Percentiles rank a stretch among this genome's conserved stretches.
phyloP scores from a whole-genome alignment of 192 early-diverging fungal species.

The Powellomyces hirtus region DNA sequence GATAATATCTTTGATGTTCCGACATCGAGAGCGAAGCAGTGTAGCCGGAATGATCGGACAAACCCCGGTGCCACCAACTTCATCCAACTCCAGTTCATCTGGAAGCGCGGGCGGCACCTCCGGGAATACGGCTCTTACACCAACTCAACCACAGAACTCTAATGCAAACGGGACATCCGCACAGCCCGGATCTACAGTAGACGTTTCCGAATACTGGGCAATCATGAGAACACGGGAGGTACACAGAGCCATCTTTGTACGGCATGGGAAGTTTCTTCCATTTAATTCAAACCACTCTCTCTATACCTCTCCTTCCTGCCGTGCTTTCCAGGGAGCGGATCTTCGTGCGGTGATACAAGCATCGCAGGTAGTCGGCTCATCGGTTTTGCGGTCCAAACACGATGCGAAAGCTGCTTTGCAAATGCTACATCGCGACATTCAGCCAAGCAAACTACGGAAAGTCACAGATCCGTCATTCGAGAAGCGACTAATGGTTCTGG shows the following conservation, averaged over 20 bases:
- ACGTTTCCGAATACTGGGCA: constrained; percentile 10
- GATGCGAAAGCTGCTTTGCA: constrained; percentile 25
- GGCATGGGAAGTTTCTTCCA: background rate
- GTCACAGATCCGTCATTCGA: constrained; percentile 23
- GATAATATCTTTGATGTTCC: constrained; percentile 35
- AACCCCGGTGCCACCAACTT: too few species aligned
- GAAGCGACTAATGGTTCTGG: constrained; percentile 25
- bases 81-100: too few species aligned
- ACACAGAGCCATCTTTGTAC: background rate
- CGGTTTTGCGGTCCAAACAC: constrained; percentile 11
- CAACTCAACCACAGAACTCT: too few species aligned
- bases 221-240: constrained; percentile 33
- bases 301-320: too few species aligned
- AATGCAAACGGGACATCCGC: too few species aligned
- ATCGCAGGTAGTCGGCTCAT: background rate
- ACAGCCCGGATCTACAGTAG: background rate
- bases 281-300: background rate
- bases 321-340: background rate
- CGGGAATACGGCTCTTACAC: too few species aligned
- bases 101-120: too few species aligned
- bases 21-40: background rate
- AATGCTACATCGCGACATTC: constrained; percentile 31
- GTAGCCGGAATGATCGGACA: too few species aligned
- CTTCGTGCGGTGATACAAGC: constrained; percentile 7
- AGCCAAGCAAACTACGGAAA: constrained; percentile 28